These are phyloP conservation scores for Trichoderma reesei DNA, from an alignment of 495 filamentous ascomycete genomes.

Conservation along the genomic window DNA sequence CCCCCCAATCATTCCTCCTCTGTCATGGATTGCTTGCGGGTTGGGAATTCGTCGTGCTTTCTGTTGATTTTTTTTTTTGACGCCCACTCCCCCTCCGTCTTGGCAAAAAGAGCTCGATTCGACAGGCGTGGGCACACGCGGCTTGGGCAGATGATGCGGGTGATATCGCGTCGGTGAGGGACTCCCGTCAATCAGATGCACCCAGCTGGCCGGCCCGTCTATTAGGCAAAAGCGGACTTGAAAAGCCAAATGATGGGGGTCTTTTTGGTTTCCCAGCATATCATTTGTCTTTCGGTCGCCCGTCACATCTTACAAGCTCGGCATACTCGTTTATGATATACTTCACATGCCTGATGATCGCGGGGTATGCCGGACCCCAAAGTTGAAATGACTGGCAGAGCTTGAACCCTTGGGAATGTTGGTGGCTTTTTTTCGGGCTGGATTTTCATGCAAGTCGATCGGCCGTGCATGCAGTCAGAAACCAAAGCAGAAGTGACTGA, in stretches of 20 bases:
- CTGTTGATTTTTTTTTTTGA: background rate
- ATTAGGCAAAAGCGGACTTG: background rate
- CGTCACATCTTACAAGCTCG: background rate
- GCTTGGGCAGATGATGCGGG: conserved; percentile 3
- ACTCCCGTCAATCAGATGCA: background rate
- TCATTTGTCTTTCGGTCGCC: background rate
- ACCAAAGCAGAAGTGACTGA: background rate
- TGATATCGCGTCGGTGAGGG: background rate
- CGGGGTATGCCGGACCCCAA: background rate
- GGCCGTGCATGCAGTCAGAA: conserved; percentile 4
- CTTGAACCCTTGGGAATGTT: background rate
- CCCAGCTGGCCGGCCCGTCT: background rate
- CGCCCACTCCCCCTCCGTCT: background rate
- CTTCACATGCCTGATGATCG: background rate
- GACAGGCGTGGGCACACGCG: background rate
- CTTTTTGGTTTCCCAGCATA: background rate
- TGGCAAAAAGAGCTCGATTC: background rate
- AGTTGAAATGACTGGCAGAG: background rate
- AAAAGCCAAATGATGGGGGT: background rate
- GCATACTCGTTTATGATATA: background rate
- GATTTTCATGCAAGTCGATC: background rate
- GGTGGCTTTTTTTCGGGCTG: background rate
- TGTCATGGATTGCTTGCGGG: too few relatives aligned
- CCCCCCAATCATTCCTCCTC: background rate
- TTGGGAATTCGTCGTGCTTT: background rate